Evolutionary conservation across 2,329 filamentous ascomycete genomes (phyloP), one percentile per base, ranked within the genome.

Genomic region (Coniochaeta sp.): DNA sequence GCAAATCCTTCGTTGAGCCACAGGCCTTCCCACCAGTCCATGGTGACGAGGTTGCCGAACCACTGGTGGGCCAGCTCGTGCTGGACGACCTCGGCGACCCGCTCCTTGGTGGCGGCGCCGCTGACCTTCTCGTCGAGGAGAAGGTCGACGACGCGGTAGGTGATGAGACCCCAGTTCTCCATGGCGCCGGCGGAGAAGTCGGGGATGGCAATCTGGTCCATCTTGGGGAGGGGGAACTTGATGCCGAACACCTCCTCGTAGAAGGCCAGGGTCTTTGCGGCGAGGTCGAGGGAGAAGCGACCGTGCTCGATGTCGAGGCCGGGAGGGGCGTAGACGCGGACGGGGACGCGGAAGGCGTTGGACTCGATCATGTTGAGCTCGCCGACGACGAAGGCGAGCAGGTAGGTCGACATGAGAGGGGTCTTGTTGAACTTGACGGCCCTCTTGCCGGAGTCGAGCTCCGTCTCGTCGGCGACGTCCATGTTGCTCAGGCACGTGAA

Each of bases 161-260:
- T 98, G 67, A 98, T 87, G 58, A 98, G 80, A 71, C 93, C 93
- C 93, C 93, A 98, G 74, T 98, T 98, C 81, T 98, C 93, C 93
- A 98, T 97, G 62, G 93, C 93, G 64, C 93, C 93, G 57, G 92
- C 91, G 58, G 91, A 91, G 72, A 98, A 98, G 72, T 98, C 93
- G 17, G 93, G 93, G 70, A 98, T 93, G 52, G 93, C 93, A 67
- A 96, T 88, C 89, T 96, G 95, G 75, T 96, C 91, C 90, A 96
- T 95, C 82, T 96, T 96, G 58, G 91, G 91, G 47, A 96, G 79
- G 7, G 91, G 91, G 71, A 95, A 97, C 34, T 89, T 80, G 72
- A 87, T 93, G 66, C 90, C 90, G 67, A 98, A 98, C 2, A 91
- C 90, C 77, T 96, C 91, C 75, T 98, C 93, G 77, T 98, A 98